Conservation (phyloP, 768 basidiomycete species). For the Suillus alpinus region DNA sequence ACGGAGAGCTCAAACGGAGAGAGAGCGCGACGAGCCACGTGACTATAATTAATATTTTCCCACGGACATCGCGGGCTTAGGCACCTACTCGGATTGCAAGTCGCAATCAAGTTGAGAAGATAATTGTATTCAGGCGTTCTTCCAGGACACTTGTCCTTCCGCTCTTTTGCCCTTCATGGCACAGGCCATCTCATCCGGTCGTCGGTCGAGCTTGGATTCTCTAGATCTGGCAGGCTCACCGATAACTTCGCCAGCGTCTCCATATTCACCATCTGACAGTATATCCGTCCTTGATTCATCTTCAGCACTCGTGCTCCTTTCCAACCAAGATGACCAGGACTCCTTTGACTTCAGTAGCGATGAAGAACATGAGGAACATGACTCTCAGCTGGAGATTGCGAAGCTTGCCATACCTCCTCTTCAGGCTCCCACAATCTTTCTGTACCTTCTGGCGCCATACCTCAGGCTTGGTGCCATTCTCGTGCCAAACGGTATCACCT, state of each 20-base stretch:
- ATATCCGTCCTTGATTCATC: constrained; percentile 37
- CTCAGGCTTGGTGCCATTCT: constrained; percentile 71
- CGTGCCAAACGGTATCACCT: constrained; percentile 45
- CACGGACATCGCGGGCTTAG: background rate
- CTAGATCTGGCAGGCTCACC: background rate
- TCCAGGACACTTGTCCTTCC: constrained; percentile 3
- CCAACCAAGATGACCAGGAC: constrained; percentile 46
- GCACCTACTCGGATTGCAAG: too few relatives aligned
- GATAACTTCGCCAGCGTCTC: background rate
- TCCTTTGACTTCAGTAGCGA: constrained; percentile 39
- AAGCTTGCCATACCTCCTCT: constrained; percentile 43
- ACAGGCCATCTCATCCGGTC: constrained; percentile 6
- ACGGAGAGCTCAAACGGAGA: background rate
- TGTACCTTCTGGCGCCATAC: constrained; percentile 68
- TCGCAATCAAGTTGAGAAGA: background rate
- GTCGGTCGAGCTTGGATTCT: constrained; percentile 14
- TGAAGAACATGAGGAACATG: constrained; percentile 33
- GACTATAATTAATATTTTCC: background rate
- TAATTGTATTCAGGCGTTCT: background rate
- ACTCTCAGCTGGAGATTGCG: constrained; percentile 6
- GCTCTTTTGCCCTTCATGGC: constrained; percentile 11
- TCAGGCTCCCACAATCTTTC: constrained; percentile 53
- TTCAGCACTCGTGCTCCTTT: constrained; percentile 63
- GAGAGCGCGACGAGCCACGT: background rate
- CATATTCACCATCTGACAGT: constrained; percentile 5